Evolutionary conservation across 2,329 filamentous ascomycete genomes (phyloP), one percentile per base, ranked within the genome.

Genomic region (Hypoxylon sp.): DNA sequence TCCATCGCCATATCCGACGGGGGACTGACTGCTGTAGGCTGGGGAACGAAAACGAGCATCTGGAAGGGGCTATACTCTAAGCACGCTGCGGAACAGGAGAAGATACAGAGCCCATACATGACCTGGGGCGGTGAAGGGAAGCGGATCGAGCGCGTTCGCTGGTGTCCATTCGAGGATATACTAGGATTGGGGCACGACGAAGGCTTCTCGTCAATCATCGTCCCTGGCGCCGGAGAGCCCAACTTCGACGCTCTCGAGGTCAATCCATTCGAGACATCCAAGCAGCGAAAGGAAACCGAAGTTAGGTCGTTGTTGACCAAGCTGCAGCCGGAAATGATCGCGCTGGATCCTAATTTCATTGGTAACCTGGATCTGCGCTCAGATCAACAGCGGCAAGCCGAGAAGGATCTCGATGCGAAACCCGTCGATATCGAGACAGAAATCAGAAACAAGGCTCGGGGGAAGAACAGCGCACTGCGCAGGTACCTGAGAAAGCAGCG

Each of bases 111-210:
- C 51, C 95, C 95, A 0, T 99, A 99, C 76, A 91, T 99, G 87
- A 82, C 86, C 1, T 98, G 93, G 90, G 92, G 92, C 42, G 91
- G 91, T 45, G 91, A 97, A 60, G 93, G 92, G 17, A 85, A 89
- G 62, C 83, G 83, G 51, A 86, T 97, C 23, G 91, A 96, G 75
- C 86, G 89, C 35, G 85, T 97, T 1, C 83, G 84, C 59, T 99
- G 94, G 91, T 99, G 95, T 72, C 95, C 95, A 0, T 97, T 90
- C 63, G 95, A 99, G 74, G 95, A 99, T 79, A 80, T 97, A 0
- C 84, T 99, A 1, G 95, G 94, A 11, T 83, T 97, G 20, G 85
- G 88, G 2, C 94, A 98, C 78, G 84, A 90, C 70, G 80, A 88
- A 58, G 95, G 95, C 11, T 98, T 98, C 78, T 90, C 89, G 13